Base-by-base conservation (phyloP, 306 rosid genomes). In the Glycine tomentella region DNA sequence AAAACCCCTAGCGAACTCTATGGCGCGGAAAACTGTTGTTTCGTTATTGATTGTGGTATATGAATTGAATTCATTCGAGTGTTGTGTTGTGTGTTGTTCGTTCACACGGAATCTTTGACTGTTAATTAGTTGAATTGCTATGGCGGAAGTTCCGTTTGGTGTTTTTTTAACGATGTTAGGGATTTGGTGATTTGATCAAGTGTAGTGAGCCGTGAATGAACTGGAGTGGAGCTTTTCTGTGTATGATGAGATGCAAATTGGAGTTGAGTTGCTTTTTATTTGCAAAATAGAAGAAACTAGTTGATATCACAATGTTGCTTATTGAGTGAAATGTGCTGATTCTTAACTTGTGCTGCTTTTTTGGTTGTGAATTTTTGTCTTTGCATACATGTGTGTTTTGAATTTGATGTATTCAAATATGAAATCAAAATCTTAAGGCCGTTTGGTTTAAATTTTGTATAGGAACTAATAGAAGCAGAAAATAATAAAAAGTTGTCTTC, bases 91-190 rank as follows among this genome's bases (percentile, higher is more conserved):
- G 25, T 55, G 15, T n/a, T 71, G 75, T 48, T 75, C 42, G 14
- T 76, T 59, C 53, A 4, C 7, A 9, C 42, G n/a, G 14, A 77
- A 13, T 74, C n/a, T 33, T 15, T 3, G 12, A 44, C 7, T 40
- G 4, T 52, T 56, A 51, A 14, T 4, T 38, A 17, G 45, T 34
- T 36, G 49, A 76, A 58, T 65, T 72, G 63, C 7, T 46, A 13
- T 4, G 48, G 15, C 72, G 38, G 42, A 42, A 81, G 61, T 63
- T 77, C 49, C 14, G 14, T 14, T 59, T 7, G 17, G 7, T 44
- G 48, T 46, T 75, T 51, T 52, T 57, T 7, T 31, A 17, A 20
- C 16, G 48, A 64, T 49, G 64, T n/a, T 69, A 76, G 78, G 77
- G 65, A 14, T 76, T 78, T 57, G 48, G 20, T 69, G 5, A 14